These are phyloP conservation scores for Mortierella alpina DNA, from an alignment of 192 early-diverging fungal species.

Conservation along the genomic window DNA sequence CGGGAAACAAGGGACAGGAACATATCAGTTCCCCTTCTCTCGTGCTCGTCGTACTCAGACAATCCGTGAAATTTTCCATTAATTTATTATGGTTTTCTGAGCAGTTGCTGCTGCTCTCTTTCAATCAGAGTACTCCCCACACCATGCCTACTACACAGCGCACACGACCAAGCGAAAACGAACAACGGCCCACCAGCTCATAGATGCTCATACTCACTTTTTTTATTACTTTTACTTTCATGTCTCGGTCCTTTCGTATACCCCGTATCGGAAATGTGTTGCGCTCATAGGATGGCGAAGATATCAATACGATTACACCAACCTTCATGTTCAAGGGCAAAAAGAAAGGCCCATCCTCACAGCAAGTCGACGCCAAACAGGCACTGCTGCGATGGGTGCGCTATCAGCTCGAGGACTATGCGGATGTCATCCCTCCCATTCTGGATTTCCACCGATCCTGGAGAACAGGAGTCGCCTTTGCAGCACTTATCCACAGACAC, in stretches of 20 bases:
- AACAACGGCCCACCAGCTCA: background rate
- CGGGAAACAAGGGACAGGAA: no score
- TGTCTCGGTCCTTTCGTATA: background rate
- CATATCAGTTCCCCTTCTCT: background rate
- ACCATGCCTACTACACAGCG: no score
- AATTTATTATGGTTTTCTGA: slow-evolving; percentile 40
- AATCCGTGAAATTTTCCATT: slow-evolving; percentile 1
- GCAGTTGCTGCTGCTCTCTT: background rate
- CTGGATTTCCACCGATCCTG: slow-evolving; percentile 64
- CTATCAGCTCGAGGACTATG: slow-evolving; percentile 61
- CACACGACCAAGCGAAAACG: no score
- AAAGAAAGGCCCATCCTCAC: slow-evolving; percentile 37
- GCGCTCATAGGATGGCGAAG: slow-evolving; percentile 29
- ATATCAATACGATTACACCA: background rate
- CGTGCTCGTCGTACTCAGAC: background rate
- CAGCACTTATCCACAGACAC: slow-evolving; percentile 60
- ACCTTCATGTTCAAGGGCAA: slow-evolving; percentile 13
- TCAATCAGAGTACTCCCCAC: no score
- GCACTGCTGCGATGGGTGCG: slow-evolving; percentile 64
- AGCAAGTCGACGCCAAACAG: slow-evolving; percentile 60
- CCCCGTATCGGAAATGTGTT: background rate
- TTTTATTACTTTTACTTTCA: background rate
- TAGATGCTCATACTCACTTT: background rate
- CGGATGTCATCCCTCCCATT: slow-evolving; percentile 60
- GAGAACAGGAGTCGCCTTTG: slow-evolving; percentile 63